Evolutionary conservation across 1,284 basidiomycete genomes (phyloP).

Genomic region (Leucoagaricus sp.): DNA sequence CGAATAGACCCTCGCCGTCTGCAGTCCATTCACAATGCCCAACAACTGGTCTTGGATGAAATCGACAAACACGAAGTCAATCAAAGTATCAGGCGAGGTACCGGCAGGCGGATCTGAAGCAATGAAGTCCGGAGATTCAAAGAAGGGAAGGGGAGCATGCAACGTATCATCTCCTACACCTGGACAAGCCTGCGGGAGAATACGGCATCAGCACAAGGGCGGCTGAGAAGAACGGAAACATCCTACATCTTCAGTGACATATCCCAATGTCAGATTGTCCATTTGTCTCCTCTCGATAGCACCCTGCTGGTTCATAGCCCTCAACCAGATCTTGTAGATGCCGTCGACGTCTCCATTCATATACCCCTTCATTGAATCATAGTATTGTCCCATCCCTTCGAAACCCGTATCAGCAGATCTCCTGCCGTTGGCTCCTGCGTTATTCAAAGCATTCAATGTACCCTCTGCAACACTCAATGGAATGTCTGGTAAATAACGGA

Average conservation of each 20-base stretch:
- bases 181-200: constrained; percentile 53
- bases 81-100: constrained; percentile 45
- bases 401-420: constrained; percentile 13
- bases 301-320: constrained; percentile 50
- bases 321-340: constrained; percentile 55
- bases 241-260: constrained; percentile 73
- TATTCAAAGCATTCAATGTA: constrained; percentile 57
- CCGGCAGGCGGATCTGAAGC: constrained; percentile 53
- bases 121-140: constrained; percentile 56
- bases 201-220: not conserved
- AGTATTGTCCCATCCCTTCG: constrained; percentile 28
- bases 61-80: constrained; percentile 73
- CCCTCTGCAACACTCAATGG: constrained; percentile 48
- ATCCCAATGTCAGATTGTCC: constrained; percentile 61
- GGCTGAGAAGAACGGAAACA: not conserved
- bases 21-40: constrained; percentile 53
- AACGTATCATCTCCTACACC: constrained; percentile 70
- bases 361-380: constrained; percentile 42
- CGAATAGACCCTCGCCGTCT: constrained; percentile 52
- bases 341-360: constrained; percentile 51
- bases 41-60: constrained; percentile 62
- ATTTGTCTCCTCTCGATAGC: constrained; percentile 37
- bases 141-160: constrained; percentile 61
- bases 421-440: constrained; percentile 40
- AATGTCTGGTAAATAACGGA: constrained; percentile 60